phyloP scores from a whole-genome alignment of 495 filamentous ascomycete genomes.

The Lophiostoma macrostomum region DNA sequence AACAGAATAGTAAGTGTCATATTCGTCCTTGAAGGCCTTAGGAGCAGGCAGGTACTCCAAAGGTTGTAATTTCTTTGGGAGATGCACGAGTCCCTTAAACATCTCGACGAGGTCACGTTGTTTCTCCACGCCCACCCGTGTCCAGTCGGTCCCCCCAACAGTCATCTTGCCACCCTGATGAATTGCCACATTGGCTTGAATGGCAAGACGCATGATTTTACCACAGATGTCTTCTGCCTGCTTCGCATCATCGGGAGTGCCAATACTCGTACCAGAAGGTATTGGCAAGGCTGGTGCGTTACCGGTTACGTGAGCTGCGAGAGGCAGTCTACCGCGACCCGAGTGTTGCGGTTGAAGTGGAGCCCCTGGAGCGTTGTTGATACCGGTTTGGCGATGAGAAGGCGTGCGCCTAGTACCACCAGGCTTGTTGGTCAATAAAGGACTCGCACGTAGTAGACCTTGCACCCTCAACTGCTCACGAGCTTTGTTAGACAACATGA shows the following conservation, averaged over 20 bases:
- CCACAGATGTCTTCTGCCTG: slow-evolving; percentile 6
- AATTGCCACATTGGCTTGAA: slow-evolving; percentile 15
- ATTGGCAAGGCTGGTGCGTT: background rate
- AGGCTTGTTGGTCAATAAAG: too few relatives aligned
- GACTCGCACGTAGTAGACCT: too few relatives aligned
- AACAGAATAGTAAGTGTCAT: background rate
- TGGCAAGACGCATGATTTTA: slow-evolving; percentile 11
- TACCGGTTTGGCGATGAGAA: too few relatives aligned
- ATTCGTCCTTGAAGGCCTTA: slow-evolving; percentile 13
- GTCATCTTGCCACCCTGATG: slow-evolving; percentile 9
- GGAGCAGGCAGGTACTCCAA: slow-evolving; percentile 20
- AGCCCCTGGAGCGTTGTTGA: too few relatives aligned
- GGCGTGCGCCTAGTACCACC: too few relatives aligned
- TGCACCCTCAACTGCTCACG: too few relatives aligned
- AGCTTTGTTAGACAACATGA: slow-evolving; percentile 5
- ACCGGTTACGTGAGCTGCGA: background rate
- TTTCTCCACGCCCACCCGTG: slow-evolving; percentile 4
- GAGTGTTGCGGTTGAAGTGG: too few relatives aligned
- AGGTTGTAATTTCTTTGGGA: slow-evolving; percentile 12
- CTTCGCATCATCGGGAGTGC: slow-evolving; percentile 1
- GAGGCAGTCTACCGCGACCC: too few relatives aligned
- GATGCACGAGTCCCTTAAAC: slow-evolving; percentile 13
- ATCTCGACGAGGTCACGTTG: slow-evolving; percentile 7
- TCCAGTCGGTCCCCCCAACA: slow-evolving; percentile 4
- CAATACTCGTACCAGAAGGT: background rate